A percentile compares a stretch with the other conserved stretches of the same genome.
Evolutionary conservation across 495 filamentous ascomycete species (phyloP).

Genomic region (Neurospora tetraspora): DNA sequence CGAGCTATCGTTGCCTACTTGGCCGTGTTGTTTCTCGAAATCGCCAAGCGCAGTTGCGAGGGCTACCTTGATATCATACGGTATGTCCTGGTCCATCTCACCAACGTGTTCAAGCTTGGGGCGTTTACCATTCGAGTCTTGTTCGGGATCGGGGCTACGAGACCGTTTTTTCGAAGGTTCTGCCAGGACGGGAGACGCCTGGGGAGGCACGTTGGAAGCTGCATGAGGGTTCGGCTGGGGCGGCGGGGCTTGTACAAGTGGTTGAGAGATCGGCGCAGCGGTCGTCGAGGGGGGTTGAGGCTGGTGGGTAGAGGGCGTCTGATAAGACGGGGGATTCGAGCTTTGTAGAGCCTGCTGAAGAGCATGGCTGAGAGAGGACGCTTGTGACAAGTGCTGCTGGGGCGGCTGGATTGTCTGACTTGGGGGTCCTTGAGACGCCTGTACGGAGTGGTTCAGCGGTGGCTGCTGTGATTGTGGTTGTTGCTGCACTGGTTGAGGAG

Average conservation of each 20-base stretch:
- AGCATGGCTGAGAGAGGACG: not conserved
- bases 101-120: not conserved
- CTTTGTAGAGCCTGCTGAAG: not conserved
- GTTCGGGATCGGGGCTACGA: not conserved
- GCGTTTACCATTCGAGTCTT: not conserved
- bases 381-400: slow-evolving; percentile 2
- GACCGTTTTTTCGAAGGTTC: not conserved
- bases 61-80: not conserved
- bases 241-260: not conserved
- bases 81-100: not conserved
- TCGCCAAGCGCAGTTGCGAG: not conserved
- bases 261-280: not conserved
- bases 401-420: not conserved
- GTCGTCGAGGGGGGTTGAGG: not conserved
- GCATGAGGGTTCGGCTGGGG: not conserved
- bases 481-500: not conserved
- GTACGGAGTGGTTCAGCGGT: not conserved
- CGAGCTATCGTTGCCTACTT: not conserved
- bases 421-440: not conserved
- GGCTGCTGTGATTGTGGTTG: not conserved
- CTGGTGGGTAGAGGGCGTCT: not conserved
- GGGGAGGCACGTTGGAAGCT: not conserved
- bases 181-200: not conserved
- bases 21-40: not conserved
- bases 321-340: not conserved